These are phyloP conservation scores for Macrolepiota albuminosa DNA, from an alignment of 768 basidiomycete species.

Conservation along the genomic window DNA sequence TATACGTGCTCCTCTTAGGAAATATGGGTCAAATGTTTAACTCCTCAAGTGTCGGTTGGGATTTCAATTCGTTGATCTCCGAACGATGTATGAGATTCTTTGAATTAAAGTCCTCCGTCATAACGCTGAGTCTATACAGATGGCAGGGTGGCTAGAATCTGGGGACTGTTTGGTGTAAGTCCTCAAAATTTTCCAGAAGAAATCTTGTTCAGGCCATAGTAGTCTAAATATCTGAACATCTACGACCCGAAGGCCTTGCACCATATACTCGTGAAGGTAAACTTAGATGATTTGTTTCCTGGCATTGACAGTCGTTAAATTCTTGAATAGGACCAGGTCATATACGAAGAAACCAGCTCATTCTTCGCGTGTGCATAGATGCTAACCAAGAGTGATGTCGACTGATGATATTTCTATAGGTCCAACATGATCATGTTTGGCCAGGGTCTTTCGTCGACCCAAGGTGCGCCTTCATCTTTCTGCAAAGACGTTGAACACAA, in stretches of 20 bases:
- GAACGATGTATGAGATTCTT: neutral
- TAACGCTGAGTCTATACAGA: neutral
- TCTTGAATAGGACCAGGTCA: neutral
- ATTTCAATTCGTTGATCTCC: neutral
- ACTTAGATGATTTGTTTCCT: neutral
- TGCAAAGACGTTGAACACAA: neutral
- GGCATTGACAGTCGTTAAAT: neutral
- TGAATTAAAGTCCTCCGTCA: neutral
- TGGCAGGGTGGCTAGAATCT: neutral
- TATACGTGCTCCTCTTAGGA: neutral
- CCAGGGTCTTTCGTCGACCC: neutral
- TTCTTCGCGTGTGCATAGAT: neutral
- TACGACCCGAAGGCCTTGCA: slow-evolving; percentile 1
- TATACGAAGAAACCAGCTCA: slow-evolving; percentile 2
- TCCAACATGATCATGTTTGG: neutral
- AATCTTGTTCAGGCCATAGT: neutral
- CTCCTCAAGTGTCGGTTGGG: neutral
- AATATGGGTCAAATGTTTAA: slow-evolving; percentile 1
- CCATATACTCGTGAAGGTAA: slow-evolving; percentile 1
- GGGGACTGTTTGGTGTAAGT: neutral
- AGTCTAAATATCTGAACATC: neutral
- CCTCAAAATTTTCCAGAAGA: neutral
- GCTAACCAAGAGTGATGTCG: neutral
- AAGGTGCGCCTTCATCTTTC: neutral
- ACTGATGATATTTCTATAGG: neutral